Percentiles rank a stretch among this genome's conserved stretches.
phyloP scores from a whole-genome alignment of 2,329 filamentous ascomycete genomes.

The Apiospora rasikravindrae region DNA sequence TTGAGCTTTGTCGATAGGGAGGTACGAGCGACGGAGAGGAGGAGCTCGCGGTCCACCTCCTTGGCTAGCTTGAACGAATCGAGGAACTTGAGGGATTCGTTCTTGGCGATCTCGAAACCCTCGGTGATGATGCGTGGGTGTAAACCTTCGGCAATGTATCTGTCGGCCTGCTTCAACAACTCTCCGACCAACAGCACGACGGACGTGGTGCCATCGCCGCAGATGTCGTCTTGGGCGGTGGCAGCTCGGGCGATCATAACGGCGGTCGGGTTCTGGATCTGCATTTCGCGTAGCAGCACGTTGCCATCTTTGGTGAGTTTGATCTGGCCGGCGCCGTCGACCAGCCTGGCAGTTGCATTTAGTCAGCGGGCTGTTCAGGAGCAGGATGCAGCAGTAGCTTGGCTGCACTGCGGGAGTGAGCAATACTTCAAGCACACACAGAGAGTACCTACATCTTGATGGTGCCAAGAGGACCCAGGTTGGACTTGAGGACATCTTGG shows the following conservation, averaged over 20 bases:
- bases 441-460: conserved; percentile 80
- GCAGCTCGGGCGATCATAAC: conserved; percentile 84
- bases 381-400: neutral
- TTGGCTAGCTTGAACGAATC: conserved; percentile 89
- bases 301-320: conserved; percentile 98
- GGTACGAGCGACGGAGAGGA: conserved; percentile 90
- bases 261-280: conserved; percentile 98
- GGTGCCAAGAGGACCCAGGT: conserved; percentile 90
- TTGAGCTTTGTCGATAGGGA: conserved; percentile 97
- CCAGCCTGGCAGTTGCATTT: conserved; percentile 53
- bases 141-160: conserved; percentile 95
- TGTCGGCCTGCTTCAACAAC: conserved; percentile 94
- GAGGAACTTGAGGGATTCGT: conserved; percentile 91
- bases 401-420: neutral
- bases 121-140: conserved; percentile 97
- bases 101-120: conserved; percentile 96
- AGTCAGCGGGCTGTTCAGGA: neutral
- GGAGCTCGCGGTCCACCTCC: conserved; percentile 90
- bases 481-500: conserved; percentile 94
- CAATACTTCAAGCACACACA: conserved; percentile 20
- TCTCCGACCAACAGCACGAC: conserved; percentile 95
- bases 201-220: conserved; percentile 95
- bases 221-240: conserved; percentile 98
- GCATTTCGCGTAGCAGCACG: conserved; percentile 78
- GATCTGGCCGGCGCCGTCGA: conserved; percentile 80